A percentile compares a stretch with the other conserved stretches of the same genome.
Conservation (phyloP, 352 stramenopile genomes). For the Pythium phragmitis region DNA sequence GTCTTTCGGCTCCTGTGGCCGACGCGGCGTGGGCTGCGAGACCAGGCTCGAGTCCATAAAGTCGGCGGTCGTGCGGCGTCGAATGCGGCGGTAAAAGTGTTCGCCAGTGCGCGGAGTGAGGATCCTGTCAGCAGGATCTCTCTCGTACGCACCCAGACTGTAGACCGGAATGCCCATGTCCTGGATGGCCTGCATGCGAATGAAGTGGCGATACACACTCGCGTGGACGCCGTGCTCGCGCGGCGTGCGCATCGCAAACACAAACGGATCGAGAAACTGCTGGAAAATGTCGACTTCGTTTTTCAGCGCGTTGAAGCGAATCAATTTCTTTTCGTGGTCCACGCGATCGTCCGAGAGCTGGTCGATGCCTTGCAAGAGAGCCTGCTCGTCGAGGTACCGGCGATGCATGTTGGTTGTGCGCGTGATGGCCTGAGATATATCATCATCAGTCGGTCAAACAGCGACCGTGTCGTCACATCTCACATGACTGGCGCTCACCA, state of each 20-base stretch:
- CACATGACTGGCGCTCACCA: constrained; percentile 29
- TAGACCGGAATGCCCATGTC: constrained; percentile 80
- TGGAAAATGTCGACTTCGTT: constrained; percentile 84
- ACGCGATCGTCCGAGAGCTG: constrained; percentile 61
- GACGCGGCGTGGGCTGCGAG: constrained; percentile 30
- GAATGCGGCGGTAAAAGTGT: constrained; percentile 49
- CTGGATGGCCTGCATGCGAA: constrained; percentile 58
- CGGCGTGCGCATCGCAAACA: constrained; percentile 53
- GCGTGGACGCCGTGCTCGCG: constrained; percentile 60
- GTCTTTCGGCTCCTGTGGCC: not conserved
- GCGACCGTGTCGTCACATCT: too few relatives aligned
- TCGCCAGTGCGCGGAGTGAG: constrained; percentile 45
- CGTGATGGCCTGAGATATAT: constrained; percentile 5
- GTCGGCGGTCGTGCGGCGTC: constrained; percentile 51
- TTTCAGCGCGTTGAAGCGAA: constrained; percentile 67
- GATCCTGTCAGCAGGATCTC: constrained; percentile 51
- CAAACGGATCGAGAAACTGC: constrained; percentile 65
- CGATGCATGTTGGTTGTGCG: constrained; percentile 26
- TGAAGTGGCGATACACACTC: constrained; percentile 74
- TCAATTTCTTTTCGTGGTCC: constrained; percentile 46
- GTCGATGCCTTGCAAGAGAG: constrained; percentile 50
- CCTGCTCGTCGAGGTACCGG: constrained; percentile 38
- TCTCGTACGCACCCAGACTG: constrained; percentile 49
- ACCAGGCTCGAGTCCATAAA: constrained; percentile 66
- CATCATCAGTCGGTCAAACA: too few relatives aligned